Evolutionary conservation across 164 flowering plant species (phyloP).

Genomic region (Liriodendron chinense): DNA sequence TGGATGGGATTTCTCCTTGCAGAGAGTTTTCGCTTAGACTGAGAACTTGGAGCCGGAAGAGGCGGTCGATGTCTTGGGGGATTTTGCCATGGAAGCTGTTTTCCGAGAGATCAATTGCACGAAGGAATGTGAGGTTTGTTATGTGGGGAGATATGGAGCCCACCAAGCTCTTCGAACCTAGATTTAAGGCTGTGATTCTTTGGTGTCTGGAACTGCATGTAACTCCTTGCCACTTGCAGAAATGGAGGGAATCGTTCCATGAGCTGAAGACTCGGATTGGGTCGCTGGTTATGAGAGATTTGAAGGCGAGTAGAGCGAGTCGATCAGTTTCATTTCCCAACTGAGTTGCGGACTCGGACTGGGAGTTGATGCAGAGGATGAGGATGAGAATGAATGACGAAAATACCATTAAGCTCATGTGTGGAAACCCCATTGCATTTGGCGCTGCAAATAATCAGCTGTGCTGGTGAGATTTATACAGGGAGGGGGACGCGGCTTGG

Average conservation of each 20-base stretch:
- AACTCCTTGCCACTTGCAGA: constrained; percentile 8
- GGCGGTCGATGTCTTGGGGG: not conserved
- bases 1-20: constrained; percentile 1
- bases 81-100: not conserved
- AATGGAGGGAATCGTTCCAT: not conserved
- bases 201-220: not conserved
- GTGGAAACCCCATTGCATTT: not conserved
- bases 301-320: constrained; percentile 2
- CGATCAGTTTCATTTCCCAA: not conserved
- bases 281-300: constrained; percentile 1
- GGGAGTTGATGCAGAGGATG: not conserved
- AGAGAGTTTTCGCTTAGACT: not conserved
- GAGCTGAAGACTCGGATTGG: not conserved
- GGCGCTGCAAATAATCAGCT: no score
- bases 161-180: not conserved
- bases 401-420: not conserved
- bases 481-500: no score
- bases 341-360: not conserved
- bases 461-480: no score
- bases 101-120: not conserved
- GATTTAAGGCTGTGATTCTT: not conserved
- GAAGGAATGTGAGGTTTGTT: constrained; percentile 1
- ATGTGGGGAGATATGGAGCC: not conserved
- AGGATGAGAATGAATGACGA: not conserved
- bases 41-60: not conserved